Evolutionary conservation across 768 basidiomycete genomes (phyloP).

Genomic region (Pisolithus albus): DNA sequence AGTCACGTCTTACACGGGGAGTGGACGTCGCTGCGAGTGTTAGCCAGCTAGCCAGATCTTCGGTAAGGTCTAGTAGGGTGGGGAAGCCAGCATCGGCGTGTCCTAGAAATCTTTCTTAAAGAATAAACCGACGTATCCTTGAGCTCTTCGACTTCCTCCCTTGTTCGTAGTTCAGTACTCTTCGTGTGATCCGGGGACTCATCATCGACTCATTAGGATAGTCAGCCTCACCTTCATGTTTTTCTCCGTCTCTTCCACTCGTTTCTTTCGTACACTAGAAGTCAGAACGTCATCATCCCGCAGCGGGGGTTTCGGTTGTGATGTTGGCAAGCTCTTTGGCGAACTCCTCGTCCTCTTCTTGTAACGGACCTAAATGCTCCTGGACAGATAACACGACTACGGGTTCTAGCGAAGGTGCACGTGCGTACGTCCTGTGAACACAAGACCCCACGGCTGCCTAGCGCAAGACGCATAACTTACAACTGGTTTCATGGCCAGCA

Average conservation of each 20-base stretch:
- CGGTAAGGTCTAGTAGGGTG: conserved; percentile 61
- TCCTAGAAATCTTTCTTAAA: neutral
- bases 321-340: conserved; percentile 94
- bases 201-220: conserved; percentile 42
- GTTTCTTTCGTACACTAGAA: conserved; percentile 58
- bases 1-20: conserved; percentile 7
- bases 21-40: conserved; percentile 11
- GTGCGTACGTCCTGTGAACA: conserved; percentile 41
- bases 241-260: conserved; percentile 51
- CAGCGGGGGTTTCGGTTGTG: conserved; percentile 81
- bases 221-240: conserved; percentile 37
- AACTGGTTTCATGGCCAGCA: conserved; percentile 41
- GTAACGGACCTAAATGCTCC: conserved; percentile 69
- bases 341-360: conserved; percentile 90
- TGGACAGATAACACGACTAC: conserved; percentile 65
- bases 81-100: neutral
- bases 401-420: conserved; percentile 77
- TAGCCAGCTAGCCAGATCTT: conserved; percentile 75
- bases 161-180: conserved; percentile 85
- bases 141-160: conserved; percentile 78
- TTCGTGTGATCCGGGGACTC: conserved; percentile 91
- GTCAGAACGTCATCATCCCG: conserved; percentile 85
- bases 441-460: neutral
- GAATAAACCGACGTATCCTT: conserved; percentile 43
- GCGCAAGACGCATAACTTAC: conserved; percentile 32